Percentiles rank a stretch among this genome's conserved stretches.
phyloP scores from a whole-genome alignment of 768 basidiomycete species.

The Cantharellus anzutake region DNA sequence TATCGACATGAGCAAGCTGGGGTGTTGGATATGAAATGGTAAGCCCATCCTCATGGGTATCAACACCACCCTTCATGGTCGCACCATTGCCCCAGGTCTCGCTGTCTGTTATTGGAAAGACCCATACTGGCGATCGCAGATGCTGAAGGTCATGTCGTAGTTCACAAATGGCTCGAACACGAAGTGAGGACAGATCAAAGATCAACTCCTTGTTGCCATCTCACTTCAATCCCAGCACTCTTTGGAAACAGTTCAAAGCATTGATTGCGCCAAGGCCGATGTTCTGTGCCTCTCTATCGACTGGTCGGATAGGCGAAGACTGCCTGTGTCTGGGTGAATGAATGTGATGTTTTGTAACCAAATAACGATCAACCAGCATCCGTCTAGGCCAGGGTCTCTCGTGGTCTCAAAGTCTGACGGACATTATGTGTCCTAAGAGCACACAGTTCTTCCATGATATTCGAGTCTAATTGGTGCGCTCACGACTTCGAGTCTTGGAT shows the following conservation, averaged over 20 bases:
- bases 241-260: constrained; percentile 12
- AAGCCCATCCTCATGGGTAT: background rate
- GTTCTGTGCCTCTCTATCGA: constrained; percentile 79
- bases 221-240: constrained; percentile 7
- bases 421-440: constrained; percentile 33
- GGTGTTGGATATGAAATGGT: constrained; percentile 94
- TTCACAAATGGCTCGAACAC: constrained; percentile 35
- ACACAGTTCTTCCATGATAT: background rate
- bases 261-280: constrained; percentile 25
- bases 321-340: constrained; percentile 10
- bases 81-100: background rate
- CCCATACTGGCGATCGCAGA: constrained; percentile 59
- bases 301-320: constrained; percentile 52
- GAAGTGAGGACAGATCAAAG: constrained; percentile 22
- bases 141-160: constrained; percentile 59
- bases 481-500: constrained; percentile 95
- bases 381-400: constrained; percentile 17
- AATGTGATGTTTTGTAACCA: background rate
- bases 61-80: too few relatives aligned
- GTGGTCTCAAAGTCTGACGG: constrained; percentile 76
- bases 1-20: constrained; percentile 62
- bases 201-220: background rate
- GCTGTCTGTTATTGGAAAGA: constrained; percentile 1
- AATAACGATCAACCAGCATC: background rate
- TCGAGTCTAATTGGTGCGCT: constrained; percentile 46